Evolutionary conservation across 495 filamentous ascomycete genomes (phyloP), one percentile per base, ranked within the genome.

Genomic region (Elaphomyces granulatus): DNA sequence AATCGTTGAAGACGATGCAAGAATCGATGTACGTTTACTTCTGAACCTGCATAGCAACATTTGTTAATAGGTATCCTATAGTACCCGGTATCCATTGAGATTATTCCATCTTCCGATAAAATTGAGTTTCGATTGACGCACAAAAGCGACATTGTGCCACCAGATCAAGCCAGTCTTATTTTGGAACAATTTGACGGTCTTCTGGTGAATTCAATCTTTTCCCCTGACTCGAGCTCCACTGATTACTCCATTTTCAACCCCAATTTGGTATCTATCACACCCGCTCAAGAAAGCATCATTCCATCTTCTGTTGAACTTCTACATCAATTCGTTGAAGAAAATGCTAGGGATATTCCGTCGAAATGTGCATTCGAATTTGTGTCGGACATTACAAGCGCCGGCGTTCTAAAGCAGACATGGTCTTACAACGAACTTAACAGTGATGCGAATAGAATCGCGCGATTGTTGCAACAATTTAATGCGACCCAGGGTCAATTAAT

Each of bases 51-150:
- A n/a, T n/a, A n/a, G n/a, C n/a, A n/a, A n/a, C n/a, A n/a, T n/a
- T n/a, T n/a, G n/a, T n/a, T n/a, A n/a, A n/a, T n/a, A n/a, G n/a
- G 3, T 47, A n/a, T 7, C 32, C 8, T 15, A 1, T 36, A 81
- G 55, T 87, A 82, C 51, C 56, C 74, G 2, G 53, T 86, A 3
- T 87, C 84, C 0, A 53, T 92, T 3, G 84, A 92, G 54, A 52
- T 87, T 12, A 72, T 84, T 37, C 73, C 75, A 3, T 45, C 51
- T 2, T 32, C 38, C 2, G 53, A 49, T 1, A 59, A 59, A 1
- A 53, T 88, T 6, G 50, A 61, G 8, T 56, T 83, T 6, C 70
- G 71, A 15, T 47, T 85, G 21, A 82, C 75, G n/a, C 77, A 75
- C 45, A 63, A 66, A 40, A 56, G 66, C 23, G 61, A 74, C 42